Percentiles rank a stretch among this genome's conserved stretches.
phyloP scores from a whole-genome alignment of 23 red algal species.

The Gracilaria vermiculophylla region DNA sequence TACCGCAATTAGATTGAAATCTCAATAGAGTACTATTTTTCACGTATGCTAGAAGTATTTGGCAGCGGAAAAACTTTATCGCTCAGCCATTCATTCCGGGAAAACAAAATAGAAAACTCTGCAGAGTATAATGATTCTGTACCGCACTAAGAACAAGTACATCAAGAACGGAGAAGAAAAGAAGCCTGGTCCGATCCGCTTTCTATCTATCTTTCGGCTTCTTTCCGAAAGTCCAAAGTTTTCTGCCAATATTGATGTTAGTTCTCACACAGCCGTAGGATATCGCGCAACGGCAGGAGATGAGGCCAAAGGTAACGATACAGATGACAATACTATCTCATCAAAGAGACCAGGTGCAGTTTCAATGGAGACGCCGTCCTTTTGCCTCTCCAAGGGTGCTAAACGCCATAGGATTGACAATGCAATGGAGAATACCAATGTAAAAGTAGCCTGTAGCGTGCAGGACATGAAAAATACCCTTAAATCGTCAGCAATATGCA shows the following conservation, averaged over 20 bases:
- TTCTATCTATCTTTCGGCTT: neutral
- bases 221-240: slow-evolving; percentile 14
- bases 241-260: neutral
- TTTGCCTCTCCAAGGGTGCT: neutral
- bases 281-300: neutral
- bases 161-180: neutral
- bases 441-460: neutral
- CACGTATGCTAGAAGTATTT: too few species aligned
- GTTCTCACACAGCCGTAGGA: too few species aligned
- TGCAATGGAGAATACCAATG: neutral
- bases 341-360: too few species aligned
- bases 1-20: too few species aligned
- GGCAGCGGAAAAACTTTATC: neutral
- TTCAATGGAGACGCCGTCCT: neutral
- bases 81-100: neutral
- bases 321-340: neutral
- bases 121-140: neutral
- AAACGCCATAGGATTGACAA: neutral
- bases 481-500: neutral
- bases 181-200: too few species aligned
- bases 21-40: too few species aligned
- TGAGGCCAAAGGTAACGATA: neutral
- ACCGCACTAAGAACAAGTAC: slow-evolving; percentile 2
- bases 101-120: neutral
- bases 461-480: neutral